Evolutionary conservation across 2,329 filamentous ascomycete genomes (phyloP), one percentile per base, ranked within the genome.

Genomic region (Alternaria conjuncta): DNA sequence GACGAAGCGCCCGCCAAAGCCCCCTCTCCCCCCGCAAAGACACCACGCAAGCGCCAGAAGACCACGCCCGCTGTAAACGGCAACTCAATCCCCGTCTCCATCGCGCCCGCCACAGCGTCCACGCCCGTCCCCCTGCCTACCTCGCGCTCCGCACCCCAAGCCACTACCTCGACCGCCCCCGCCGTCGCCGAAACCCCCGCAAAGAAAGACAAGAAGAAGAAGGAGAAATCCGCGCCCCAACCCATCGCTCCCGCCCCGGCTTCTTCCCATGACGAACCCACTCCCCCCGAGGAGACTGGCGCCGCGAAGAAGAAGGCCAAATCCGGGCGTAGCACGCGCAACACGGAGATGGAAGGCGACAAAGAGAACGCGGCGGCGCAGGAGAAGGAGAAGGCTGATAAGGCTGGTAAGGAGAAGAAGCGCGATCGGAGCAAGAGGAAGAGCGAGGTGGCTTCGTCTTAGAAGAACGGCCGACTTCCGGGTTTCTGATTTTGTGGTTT

Each of bases 21-120:
- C 57, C 63, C 77, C 60, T 77, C 79, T 13, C 78, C 79, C 9
- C 73, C 77, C 20, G 69, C 73, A 63, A 80, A 79, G 67, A 75
- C 75, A 10, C 74, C 76, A 41, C 67, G 76, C 70, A 83, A 83
- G 72, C 76, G 76, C 72, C 81, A 79, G 68, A 79, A 78, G 71
- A 74, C 73, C 3, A 69, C 73, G 23, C 57, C 71, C 25, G 67
- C 69, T 12, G 68, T 71, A 55, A 78, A 76, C 51, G 74, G 71
- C 47, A 62, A 68, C 26, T 50, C 65, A 5, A 66, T 58, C 10
- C 63, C 65, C 25, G 51, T 66, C 26, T 54, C 67, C 47, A 65
- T 68, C 26, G 69, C 71, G 18, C 65, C 74, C 4, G 64, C 71
- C 20, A 49, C 62, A 10, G 66, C 61, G 6, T 61, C 68, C 3